Evolutionary conservation across 2,329 filamentous ascomycete species (phyloP).

Genomic region (Leptosphaerulina australis): DNA sequence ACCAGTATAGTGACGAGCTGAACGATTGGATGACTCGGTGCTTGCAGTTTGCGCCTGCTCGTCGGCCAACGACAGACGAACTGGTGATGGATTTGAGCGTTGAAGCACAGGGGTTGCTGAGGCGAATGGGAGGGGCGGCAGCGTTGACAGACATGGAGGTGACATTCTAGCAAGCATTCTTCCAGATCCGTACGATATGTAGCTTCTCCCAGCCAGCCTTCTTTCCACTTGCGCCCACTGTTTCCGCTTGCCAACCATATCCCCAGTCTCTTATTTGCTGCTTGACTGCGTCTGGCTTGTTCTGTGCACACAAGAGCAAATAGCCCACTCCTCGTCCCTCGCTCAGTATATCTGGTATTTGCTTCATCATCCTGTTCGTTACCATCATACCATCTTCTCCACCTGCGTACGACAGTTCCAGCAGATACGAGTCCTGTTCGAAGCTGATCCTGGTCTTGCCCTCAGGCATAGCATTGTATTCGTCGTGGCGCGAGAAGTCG

Average conservation of each 20-base stretch:
- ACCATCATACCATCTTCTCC: constrained; percentile 92
- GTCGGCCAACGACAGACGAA: constrained; percentile 16
- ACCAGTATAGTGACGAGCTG: constrained; percentile 34
- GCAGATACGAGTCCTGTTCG: constrained; percentile 80
- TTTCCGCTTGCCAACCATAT: constrained; percentile 73
- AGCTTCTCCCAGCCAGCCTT: constrained; percentile 94
- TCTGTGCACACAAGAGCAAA: constrained; percentile 86
- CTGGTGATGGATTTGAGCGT: constrained; percentile 24
- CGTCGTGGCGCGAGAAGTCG: constrained; percentile 50
- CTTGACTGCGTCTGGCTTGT: constrained; percentile 79
- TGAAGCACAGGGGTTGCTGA: constrained; percentile 22
- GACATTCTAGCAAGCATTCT: constrained; percentile 35
- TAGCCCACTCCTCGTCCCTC: constrained; percentile 78
- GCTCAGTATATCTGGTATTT: constrained; percentile 69
- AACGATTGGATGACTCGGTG: constrained; percentile 35
- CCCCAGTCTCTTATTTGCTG: constrained; percentile 64
- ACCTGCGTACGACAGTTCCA: constrained; percentile 87
- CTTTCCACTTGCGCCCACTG: constrained; percentile 81
- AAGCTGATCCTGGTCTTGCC: constrained; percentile 56
- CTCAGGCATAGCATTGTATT: constrained; percentile 35
- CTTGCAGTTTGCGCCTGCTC: constrained; percentile 12
- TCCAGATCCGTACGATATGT: constrained; percentile 86
- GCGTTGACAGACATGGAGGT: constrained; percentile 31
- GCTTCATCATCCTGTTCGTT: constrained; percentile 76
- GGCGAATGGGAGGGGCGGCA: constrained; percentile 22